A percentile compares a stretch with the other conserved stretches of the same genome.
Evolutionary conservation across 306 rosid species (phyloP).

Genomic region (Quercus variabilis): DNA sequence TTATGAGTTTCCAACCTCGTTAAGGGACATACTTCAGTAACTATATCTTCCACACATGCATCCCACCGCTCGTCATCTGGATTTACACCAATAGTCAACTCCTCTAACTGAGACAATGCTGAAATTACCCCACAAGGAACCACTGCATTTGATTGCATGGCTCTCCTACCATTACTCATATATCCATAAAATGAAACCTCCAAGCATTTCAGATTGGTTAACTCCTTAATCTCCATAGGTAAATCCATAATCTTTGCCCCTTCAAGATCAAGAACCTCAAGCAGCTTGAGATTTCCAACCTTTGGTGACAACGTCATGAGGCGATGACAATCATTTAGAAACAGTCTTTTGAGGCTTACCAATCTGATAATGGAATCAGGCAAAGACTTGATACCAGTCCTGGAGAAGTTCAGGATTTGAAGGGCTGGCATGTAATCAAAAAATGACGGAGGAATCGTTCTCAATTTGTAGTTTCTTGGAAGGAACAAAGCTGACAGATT

Average conservation of each 20-base stretch:
- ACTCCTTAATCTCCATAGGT: background rate
- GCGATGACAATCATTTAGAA: background rate
- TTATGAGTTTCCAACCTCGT: background rate
- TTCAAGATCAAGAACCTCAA: background rate
- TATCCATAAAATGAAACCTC: background rate
- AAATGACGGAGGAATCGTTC: background rate
- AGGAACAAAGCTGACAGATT: background rate
- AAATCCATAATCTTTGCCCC: background rate
- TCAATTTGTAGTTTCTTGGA: background rate
- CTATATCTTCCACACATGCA: background rate
- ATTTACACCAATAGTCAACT: constrained; percentile 4
- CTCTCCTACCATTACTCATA: background rate
- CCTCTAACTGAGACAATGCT: background rate
- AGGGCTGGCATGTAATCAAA: constrained; percentile 1
- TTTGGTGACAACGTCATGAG: background rate
- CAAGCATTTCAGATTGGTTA: background rate
- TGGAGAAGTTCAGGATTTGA: background rate
- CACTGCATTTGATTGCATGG: background rate
- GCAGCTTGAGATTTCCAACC: background rate
- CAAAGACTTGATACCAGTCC: background rate
- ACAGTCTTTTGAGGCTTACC: background rate
- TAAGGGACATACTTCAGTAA: background rate
- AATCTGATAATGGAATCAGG: background rate
- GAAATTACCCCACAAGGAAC: background rate
- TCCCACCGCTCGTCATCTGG: constrained; percentile 5